A percentile compares a stretch with the other conserved stretches of the same genome.
phyloP scores from a whole-genome alignment of 768 basidiomycete species.

The Chiua virens region DNA sequence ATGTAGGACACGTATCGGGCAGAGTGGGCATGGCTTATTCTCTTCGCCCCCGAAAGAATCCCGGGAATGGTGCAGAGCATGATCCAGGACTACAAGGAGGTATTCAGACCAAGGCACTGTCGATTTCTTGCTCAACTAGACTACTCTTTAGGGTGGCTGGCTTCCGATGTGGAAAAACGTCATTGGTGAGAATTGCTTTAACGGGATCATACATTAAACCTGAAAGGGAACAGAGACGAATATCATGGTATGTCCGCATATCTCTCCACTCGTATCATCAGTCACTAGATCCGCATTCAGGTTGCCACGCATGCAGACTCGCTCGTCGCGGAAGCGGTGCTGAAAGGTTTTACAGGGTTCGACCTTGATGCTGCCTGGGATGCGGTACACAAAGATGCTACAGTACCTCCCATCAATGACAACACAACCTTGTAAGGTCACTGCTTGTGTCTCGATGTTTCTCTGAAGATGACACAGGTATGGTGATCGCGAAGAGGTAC shows the following conservation, averaged over 20 bases:
- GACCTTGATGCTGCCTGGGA: constrained; percentile 67
- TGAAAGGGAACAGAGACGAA: constrained; percentile 56
- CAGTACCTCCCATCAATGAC: constrained; percentile 60
- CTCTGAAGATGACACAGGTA: constrained; percentile 42
- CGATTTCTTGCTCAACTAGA: background rate
- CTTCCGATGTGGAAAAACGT: constrained; percentile 92
- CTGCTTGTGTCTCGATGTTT: background rate
- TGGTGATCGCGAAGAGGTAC: constrained; percentile 69
- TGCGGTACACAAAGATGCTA: constrained; percentile 74
- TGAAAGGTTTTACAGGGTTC: constrained; percentile 65
- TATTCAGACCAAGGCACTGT: constrained; percentile 13
- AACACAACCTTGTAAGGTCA: constrained; percentile 45
- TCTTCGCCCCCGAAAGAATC: constrained; percentile 75
- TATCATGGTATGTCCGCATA: constrained; percentile 61
- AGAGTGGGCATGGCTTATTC: constrained; percentile 75
- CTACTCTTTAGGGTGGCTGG: constrained; percentile 71
- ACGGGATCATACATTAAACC: background rate
- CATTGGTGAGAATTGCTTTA: constrained; percentile 44
- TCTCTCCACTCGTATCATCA: background rate
- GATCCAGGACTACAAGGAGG: constrained; percentile 75
- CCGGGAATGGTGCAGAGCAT: constrained; percentile 76
- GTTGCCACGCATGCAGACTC: constrained; percentile 81
- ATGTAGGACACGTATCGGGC: constrained; percentile 75
- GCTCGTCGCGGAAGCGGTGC: constrained; percentile 67
- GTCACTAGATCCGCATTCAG: constrained; percentile 29